Evolutionary conservation across 441 rosid genomes (phyloP).

Genomic region (Pelargonium cotyledonis): DNA sequence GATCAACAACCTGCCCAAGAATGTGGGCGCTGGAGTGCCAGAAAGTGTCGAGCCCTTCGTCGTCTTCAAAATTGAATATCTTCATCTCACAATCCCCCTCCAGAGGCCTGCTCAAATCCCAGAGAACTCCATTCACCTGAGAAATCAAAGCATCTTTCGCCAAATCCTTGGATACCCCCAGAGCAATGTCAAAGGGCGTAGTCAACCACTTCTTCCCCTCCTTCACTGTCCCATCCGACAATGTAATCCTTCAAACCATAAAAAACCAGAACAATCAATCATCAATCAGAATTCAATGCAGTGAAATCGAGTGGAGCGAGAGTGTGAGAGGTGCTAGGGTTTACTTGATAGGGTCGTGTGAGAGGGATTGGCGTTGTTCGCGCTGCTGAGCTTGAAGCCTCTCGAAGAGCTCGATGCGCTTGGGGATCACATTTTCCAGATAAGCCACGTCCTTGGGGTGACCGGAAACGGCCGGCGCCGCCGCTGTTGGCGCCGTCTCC

Average conservation of each 20-base stretch:
- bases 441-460: conserved; percentile 56
- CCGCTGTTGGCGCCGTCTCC: neutral
- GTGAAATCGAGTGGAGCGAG: neutral
- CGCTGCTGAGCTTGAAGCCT: conserved; percentile 55
- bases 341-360: conserved; percentile 73
- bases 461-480: neutral
- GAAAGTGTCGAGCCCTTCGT: conserved; percentile 87
- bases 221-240: conserved; percentile 63
- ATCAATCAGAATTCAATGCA: neutral
- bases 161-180: conserved; percentile 55
- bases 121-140: conserved; percentile 60
- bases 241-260: conserved; percentile 41
- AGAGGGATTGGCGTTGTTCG: conserved; percentile 44
- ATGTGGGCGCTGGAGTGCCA: conserved; percentile 99
- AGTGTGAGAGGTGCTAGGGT: neutral
- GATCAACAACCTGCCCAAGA: conserved; percentile 72
- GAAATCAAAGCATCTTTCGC: conserved; percentile 74
- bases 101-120: conserved; percentile 83
- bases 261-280: neutral
- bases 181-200: conserved; percentile 69
- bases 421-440: conserved; percentile 50
- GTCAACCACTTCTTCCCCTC: conserved; percentile 78
- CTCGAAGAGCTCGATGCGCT: conserved; percentile 65
- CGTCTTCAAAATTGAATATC: conserved; percentile 61
- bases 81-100: conserved; percentile 74